Evolutionary conservation across 2,329 filamentous ascomycete genomes (phyloP).

Genomic region (Exserohilum rostratum): DNA sequence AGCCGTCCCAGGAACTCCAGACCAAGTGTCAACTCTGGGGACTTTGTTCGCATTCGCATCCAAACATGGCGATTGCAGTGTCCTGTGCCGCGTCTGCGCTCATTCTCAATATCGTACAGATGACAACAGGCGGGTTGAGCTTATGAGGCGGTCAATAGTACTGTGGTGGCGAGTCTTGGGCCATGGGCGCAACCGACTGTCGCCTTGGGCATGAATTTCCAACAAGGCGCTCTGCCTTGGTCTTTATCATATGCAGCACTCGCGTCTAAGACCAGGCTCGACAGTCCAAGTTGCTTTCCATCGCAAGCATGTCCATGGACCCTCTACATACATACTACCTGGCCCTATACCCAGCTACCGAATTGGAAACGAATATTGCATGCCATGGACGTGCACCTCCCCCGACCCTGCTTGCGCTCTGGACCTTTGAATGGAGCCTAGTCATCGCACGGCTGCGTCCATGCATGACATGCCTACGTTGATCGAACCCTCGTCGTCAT

Average conservation of each 20-base stretch:
- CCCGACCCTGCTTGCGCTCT: constrained; percentile 4
- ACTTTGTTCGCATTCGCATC: constrained; percentile 3
- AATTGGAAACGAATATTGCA: constrained; percentile 1
- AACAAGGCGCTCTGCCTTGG: too few species aligned
- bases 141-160: neutral
- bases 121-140: neutral
- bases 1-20: constrained; percentile 3
- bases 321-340: neutral
- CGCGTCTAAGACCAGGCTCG: too few species aligned
- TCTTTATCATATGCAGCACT: too few species aligned
- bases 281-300: too few species aligned
- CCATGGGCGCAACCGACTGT: neutral
- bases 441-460: constrained; percentile 8
- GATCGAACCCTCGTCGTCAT: constrained; percentile 16
- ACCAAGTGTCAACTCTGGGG: constrained; percentile 1
- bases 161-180: neutral
- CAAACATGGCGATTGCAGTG: neutral
- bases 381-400: neutral
- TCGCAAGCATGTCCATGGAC: too few species aligned
- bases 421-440: constrained; percentile 3
- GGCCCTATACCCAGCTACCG: constrained; percentile 3
- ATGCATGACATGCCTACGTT: constrained; percentile 20
- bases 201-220: too few species aligned
- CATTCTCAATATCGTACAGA: neutral
- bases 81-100: neutral